Evolutionary conservation across 1,284 basidiomycete genomes (phyloP), one percentile per base, ranked within the genome.

Genomic region (Cystobasidium sp.): DNA sequence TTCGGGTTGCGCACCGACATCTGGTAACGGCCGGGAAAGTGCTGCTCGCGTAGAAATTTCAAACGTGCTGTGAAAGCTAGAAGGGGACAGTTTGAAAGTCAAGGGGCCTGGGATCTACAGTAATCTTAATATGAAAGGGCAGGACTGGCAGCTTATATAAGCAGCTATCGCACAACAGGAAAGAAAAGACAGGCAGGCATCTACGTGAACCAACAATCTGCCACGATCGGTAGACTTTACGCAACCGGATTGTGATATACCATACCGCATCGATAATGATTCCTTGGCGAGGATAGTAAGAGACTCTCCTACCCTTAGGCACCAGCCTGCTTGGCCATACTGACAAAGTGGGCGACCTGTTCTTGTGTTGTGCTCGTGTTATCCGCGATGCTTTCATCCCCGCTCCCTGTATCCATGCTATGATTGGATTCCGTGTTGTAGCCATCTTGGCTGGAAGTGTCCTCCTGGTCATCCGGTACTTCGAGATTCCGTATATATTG

Each of bases 181-280:
- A 53, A 53, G 52, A 53, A 53, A 53, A 53, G 52, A 53, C 52
- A 53, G 52, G 52, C 52, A 53, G 16, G 52, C 52, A 53, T 53
- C 52, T 53, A 53, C 52, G 20, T 53, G 52, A 53, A 53, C 52
- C 52, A 53, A 53, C 52, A 53, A 53, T 53, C 52, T 53, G 52
- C 52, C 52, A 53, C 52, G 52, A 53, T 53, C 52, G 52, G 52
- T 20, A 53, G 52, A 53, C 52, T 53, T 53, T 1, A 53, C 52
- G 52, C 52, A 53, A 53, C 20, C 52, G 52, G 18, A 53, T 53
- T 20, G 52, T 53, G 52, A 53, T 53, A 53, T 53, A 53, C 52
- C 52, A 53, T 53, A 53, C 52, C 1, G 52, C 52, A 31, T 31
- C 31, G 31, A 31, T 31, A 31, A 5, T 31, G 31, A 31, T 31